Percentiles rank a stretch among this genome's conserved stretches.
Conservation (phyloP, 352 stramenopile species). For the Phytopythium ostracodes region DNA sequence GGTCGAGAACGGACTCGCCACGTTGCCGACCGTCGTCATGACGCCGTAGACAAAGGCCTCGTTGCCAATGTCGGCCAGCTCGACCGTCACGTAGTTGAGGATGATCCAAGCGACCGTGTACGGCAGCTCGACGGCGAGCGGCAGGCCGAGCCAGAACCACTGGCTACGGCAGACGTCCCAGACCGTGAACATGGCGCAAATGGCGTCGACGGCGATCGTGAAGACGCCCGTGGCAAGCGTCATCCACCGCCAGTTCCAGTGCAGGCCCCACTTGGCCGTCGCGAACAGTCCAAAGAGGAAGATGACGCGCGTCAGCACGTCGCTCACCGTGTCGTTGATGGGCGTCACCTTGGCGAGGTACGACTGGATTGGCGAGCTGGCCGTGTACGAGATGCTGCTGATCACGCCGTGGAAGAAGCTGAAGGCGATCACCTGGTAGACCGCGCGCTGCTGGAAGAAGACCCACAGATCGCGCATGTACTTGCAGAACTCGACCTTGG, state of each 20-base stretch:
- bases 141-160: constrained; percentile 47
- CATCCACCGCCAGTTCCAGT: constrained; percentile 49
- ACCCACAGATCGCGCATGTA: constrained; percentile 22
- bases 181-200: constrained; percentile 35
- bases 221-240: constrained; percentile 24
- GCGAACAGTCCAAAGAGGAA: constrained; percentile 24
- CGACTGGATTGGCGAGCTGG: constrained; percentile 28
- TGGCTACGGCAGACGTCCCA: constrained; percentile 42
- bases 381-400: constrained; percentile 30
- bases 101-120: constrained; percentile 50
- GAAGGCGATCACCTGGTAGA: constrained; percentile 33
- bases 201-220: constrained; percentile 33
- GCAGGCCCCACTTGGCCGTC: constrained; percentile 41
- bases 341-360: constrained; percentile 35
- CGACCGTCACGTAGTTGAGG: constrained; percentile 44
- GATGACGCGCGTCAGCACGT: constrained; percentile 23
- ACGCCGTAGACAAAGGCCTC: constrained; percentile 58
- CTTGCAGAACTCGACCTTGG: constrained; percentile 11
- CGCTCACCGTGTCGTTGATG: constrained; percentile 31
- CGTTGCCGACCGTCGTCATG: constrained; percentile 53
- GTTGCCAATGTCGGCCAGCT: constrained; percentile 44
- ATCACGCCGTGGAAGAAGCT: constrained; percentile 38
- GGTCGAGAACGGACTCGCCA: constrained; percentile 36
- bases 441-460: constrained; percentile 17
- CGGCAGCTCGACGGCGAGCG: constrained; percentile 38